Evolutionary conservation across 2,329 filamentous ascomycete genomes (phyloP).

Genomic region (Aspergillus sp.): DNA sequence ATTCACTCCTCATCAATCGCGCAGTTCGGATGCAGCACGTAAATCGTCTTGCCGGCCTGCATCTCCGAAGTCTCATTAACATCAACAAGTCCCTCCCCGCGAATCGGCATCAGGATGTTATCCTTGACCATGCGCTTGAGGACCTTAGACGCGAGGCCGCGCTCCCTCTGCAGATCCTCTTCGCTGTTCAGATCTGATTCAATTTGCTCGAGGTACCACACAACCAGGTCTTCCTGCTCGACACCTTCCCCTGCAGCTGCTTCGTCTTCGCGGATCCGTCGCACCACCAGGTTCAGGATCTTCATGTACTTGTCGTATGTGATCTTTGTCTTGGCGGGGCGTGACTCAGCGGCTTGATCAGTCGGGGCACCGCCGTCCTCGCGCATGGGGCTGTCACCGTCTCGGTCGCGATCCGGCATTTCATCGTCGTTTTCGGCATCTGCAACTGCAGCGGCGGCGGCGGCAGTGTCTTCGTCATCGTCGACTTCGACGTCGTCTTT

Average conservation of each 20-base stretch:
- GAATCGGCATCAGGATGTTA: conserved; percentile 59
- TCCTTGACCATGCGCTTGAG: conserved; percentile 93
- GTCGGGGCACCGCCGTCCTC: conserved; percentile 41
- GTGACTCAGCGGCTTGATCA: neutral
- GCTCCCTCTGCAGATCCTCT: conserved; percentile 77
- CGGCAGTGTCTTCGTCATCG: conserved; percentile 63
- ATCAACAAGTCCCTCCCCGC: conserved; percentile 87
- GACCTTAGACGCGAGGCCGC: conserved; percentile 74
- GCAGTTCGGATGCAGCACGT: conserved; percentile 93
- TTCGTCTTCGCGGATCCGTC: conserved; percentile 82
- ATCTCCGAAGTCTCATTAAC: conserved; percentile 70
- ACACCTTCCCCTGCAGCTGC: conserved; percentile 74
- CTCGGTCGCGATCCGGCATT: conserved; percentile 47
- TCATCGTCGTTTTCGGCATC: conserved; percentile 53
- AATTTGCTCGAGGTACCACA: conserved; percentile 91
- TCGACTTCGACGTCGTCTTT: conserved; percentile 97
- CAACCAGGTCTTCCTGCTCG: conserved; percentile 74
- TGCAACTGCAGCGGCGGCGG: neutral
- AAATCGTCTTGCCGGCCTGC: conserved; percentile 60
- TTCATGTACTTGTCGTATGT: conserved; percentile 93
- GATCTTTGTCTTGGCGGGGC: conserved; percentile 71
- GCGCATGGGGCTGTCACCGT: conserved; percentile 56
- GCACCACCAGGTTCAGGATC: conserved; percentile 84
- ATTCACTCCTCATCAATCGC: conserved; percentile 63
- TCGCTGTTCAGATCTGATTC: conserved; percentile 79